Conservation (phyloP, 106 monocot genomes). For the Allium sativum region DNA sequence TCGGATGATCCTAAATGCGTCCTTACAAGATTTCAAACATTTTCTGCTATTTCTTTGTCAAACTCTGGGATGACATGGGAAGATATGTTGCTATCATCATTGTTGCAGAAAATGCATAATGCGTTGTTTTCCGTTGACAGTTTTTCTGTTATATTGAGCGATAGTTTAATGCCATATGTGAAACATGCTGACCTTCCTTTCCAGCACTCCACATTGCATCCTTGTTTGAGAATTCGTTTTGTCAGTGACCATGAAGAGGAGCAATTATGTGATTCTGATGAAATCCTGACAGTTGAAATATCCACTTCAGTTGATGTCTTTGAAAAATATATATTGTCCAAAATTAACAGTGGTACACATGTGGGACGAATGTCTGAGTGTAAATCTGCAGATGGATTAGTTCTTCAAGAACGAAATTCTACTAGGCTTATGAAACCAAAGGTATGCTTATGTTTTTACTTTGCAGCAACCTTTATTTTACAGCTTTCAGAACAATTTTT, state of each 20-base stretch:
- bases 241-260: constrained; percentile 47
- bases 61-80: constrained; percentile 21
- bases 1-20: constrained; percentile 25
- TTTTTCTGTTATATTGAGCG: constrained; percentile 63
- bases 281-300: constrained; percentile 35
- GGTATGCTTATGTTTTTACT: too few relatives aligned
- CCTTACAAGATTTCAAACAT: constrained; percentile 50
- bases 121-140: constrained; percentile 65
- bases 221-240: constrained; percentile 65
- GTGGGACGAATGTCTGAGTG: constrained; percentile 6
- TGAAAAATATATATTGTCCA: constrained; percentile 52
- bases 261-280: constrained; percentile 25
- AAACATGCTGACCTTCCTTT: constrained; percentile 41
- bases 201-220: constrained; percentile 27
- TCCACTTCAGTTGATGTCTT: constrained; percentile 45
- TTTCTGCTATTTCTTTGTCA: constrained; percentile 35
- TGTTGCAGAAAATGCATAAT: constrained; percentile 60
- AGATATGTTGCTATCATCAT: constrained; percentile 30
- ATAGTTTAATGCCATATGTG: constrained; percentile 29
- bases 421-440: constrained; percentile 5
- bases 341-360: constrained; percentile 16
- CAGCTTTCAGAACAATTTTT: too few relatives aligned
- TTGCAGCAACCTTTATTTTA: too few relatives aligned
- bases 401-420: constrained; percentile 3
- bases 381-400: constrained; percentile 12